Evolutionary conservation across 2,329 filamentous ascomycete species (phyloP), one percentile per base, ranked within the genome.

Genomic region (Aurifilum marmelostoma): DNA sequence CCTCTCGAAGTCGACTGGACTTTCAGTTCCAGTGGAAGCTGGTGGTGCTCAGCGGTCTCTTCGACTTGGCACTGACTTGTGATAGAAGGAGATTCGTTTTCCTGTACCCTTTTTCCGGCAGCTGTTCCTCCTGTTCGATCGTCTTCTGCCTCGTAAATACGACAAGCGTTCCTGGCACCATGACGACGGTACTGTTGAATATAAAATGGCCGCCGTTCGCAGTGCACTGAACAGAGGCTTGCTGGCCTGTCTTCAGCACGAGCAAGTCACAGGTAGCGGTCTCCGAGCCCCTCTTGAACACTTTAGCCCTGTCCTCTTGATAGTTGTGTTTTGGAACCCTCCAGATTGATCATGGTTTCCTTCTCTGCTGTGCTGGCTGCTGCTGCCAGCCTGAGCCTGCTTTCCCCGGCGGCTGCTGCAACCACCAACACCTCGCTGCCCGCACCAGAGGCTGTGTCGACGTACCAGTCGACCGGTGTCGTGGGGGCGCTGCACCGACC

Each of bases 401-500:
- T 9, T 32, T 12, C 18, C 11, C 60, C 47, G 60, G 60, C 39
- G 47, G 60, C 60, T 63, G 39, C 24, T 47, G 12, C 37, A 29
- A 3, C 41, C n/a, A 8, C 24, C 9, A 63, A 63, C 60, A 24
- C 60, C 14, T 24, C 60, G 60, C 60, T 63, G n/a, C 60, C 60
- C 39, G 24, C 12, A 18, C 60, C 60, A 8, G 39, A 47, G 37
- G 37, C 39, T 11, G 60, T 63, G 60, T 63, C 60, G n/a, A 63
- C 60, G 3, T 43, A 47, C 39, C 34, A 63, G 16, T 9, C 12
- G 1, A 60, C 29, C 2, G 67, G 67, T 52, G 68, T 73, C 43
- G 52, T 73, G 18, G 70, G 71, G 9, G 71, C 66, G 18, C 63
- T 73, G 9, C 70, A 72, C 41, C 71, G 67, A 1, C 72, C 71